A percentile compares a stretch with the other conserved stretches of the same genome.
phyloP scores from a whole-genome alignment of 345 rosid species.

The Ceriops zippeliana region DNA sequence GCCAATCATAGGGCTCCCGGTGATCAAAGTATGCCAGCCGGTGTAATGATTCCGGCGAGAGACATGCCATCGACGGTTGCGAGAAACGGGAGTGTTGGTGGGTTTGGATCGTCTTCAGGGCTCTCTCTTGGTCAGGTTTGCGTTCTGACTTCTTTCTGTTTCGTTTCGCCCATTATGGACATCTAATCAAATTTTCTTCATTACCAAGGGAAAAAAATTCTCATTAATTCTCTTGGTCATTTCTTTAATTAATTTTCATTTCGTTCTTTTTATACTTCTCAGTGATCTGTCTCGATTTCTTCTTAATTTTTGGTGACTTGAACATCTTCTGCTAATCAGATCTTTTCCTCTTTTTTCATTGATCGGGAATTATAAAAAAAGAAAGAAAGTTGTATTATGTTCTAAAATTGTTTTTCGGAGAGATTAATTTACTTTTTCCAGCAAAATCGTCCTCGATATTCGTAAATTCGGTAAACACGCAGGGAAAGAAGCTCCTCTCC shows the following conservation, averaged over 20 bases:
- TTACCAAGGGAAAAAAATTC: too few species aligned
- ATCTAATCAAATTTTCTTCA: too few species aligned
- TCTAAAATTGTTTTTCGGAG: constrained; percentile 15
- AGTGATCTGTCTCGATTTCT: too few species aligned
- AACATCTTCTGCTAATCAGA: not conserved
- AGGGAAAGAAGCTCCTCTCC: not conserved
- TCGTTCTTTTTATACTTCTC: not conserved
- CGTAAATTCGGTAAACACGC: constrained; percentile 29
- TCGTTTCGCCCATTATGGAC: too few species aligned
- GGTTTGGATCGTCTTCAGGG: constrained; percentile 49
- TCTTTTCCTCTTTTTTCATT: constrained; percentile 11
- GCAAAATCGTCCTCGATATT: constrained; percentile 50
- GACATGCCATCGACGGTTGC: constrained; percentile 47
- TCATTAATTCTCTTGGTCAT: too few species aligned
- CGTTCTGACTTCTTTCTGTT: not conserved
- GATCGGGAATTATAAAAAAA: not conserved
- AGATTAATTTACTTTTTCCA: constrained; percentile 20
- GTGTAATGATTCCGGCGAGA: constrained; percentile 59
- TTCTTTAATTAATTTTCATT: too few species aligned
- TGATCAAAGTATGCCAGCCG: constrained; percentile 49
- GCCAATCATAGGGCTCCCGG: constrained; percentile 22
- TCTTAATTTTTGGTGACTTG: not conserved
- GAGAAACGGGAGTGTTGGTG: constrained; percentile 26
- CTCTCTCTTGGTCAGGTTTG: constrained; percentile 58
- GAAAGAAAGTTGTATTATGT: not conserved